A percentile compares a stretch with the other conserved stretches of the same genome.
phyloP scores from a whole-genome alignment of 495 filamentous ascomycete genomes.

The Annulohypoxylon stygium region DNA sequence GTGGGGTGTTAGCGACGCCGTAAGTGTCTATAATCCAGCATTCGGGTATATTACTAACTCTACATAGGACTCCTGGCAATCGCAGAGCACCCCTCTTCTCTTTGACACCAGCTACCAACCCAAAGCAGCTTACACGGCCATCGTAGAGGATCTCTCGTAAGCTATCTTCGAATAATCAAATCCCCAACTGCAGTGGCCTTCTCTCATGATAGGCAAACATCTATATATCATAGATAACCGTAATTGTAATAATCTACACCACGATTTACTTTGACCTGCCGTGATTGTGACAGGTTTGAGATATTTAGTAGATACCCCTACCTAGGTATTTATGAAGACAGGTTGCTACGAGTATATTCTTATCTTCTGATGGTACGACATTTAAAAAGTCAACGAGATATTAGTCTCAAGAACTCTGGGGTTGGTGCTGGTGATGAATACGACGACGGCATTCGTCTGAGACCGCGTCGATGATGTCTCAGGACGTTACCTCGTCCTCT shows the following conservation, averaged over 20 bases:
- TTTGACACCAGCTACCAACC: constrained; percentile 71
- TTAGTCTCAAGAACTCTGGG: too few relatives aligned
- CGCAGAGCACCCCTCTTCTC: constrained; percentile 67
- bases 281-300: background rate
- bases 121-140: constrained; percentile 73
- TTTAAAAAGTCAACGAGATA: too few relatives aligned
- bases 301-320: too few relatives aligned
- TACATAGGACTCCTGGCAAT: constrained; percentile 70
- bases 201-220: background rate
- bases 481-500: background rate
- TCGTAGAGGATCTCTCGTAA: constrained; percentile 59
- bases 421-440: too few relatives aligned
- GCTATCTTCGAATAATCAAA: background rate
- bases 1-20: constrained; percentile 77
- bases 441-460: too few relatives aligned
- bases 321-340: too few relatives aligned
- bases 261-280: background rate
- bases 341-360: too few relatives aligned
- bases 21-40: constrained; percentile 47
- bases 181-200: background rate
- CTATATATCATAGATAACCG: background rate
- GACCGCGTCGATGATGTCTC: background rate
- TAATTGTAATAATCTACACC: background rate
- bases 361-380: too few relatives aligned
- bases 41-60: constrained; percentile 5